Evolutionary conservation across 805 yeast species (phyloP).

Genomic region (Isabelozyma rhagii): DNA sequence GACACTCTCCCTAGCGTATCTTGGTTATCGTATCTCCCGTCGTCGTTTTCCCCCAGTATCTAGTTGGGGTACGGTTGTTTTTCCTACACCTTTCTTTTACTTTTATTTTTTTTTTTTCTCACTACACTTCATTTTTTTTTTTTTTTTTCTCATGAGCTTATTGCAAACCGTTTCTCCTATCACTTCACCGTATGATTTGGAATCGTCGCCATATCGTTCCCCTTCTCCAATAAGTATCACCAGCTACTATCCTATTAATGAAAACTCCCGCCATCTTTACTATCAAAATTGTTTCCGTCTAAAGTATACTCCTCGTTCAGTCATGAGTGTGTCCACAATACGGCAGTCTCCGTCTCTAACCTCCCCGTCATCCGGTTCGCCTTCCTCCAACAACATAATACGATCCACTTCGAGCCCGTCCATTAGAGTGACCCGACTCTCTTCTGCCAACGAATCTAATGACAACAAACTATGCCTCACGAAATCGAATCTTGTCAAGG

Average conservation of each 20-base stretch:
- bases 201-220: not conserved
- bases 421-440: not conserved
- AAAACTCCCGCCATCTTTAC: not conserved
- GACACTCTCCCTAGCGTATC: too few species aligned
- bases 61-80: too few species aligned
- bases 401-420: not conserved
- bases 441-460: not conserved
- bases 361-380: not conserved
- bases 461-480: not conserved
- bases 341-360: conserved; percentile 1
- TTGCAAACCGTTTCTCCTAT: conserved; percentile 7
- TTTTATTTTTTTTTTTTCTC: too few species aligned
- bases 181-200: conserved; percentile 8
- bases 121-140: too few species aligned
- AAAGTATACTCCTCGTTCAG: not conserved
- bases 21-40: too few species aligned
- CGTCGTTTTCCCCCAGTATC: too few species aligned
- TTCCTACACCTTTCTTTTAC: not conserved
- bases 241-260: not conserved
- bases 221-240: not conserved
- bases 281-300: not conserved
- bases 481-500: conserved; percentile 3
- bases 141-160: conserved; percentile 6
- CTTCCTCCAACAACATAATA: not conserved
- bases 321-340: not conserved